Base-by-base conservation (phyloP, 73 alveolate genomes). In the Tetrahymena malaccensis region DNA sequence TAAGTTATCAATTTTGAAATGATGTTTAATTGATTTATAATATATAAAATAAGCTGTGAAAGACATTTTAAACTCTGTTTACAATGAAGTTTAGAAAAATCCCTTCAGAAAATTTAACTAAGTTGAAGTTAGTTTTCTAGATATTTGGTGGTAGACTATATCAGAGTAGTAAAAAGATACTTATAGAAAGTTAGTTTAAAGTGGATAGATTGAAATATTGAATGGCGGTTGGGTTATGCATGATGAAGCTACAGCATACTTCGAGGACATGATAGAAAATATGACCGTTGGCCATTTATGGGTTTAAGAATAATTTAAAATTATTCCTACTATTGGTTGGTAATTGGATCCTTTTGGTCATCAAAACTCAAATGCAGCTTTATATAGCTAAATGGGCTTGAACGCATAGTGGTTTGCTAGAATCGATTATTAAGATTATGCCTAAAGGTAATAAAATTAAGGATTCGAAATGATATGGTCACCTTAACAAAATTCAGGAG, bases 191-290 rank as follows among this genome's bases (percentile, higher is more conserved):
- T 70, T 96, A 21, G 93, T 96, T 19, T 13, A 34, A 13, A 93
- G 44, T 13, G 96, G 97, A n/a, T 57, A 94, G 85, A 85, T 98
- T 93, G 98, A 98, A 96, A 97, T 98, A 85, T 96, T 96, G 85
- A 98, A 97, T 94, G 99, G 99, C 22, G 99, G 99, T 12, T 98
- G 99, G 99, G 97, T 98, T 85, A 98, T 98, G 99, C 98, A 97
- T 94, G 99, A 98, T 93, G 99, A 98, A 95, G 99, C 99, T 0
- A 96, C 99, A 25, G 95, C 99, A 0, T 98, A 98, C 97, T 98
- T 96, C 94, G 99, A 98, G 93, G 99, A 98, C 93, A 94, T 98
- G 85, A 97, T 98, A 93, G 98, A 98, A 94, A 98, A 98, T 96
- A 98, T 98, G 98, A 95, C 98, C 93, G 94, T 96, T 43, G 99